Conservation (phyloP, 805 yeast species). For the Lipomyces chichibuensis region DNA sequence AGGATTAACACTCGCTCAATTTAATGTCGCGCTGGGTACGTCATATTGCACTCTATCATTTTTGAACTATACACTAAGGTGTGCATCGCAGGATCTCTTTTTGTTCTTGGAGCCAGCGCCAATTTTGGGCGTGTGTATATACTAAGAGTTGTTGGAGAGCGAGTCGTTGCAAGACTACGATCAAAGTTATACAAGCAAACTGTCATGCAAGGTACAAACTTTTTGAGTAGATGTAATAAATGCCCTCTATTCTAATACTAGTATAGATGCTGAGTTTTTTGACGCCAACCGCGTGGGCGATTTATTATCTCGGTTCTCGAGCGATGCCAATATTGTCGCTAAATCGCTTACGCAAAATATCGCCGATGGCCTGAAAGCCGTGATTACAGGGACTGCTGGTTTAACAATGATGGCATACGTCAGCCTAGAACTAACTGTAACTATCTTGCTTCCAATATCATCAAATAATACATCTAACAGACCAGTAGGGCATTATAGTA, state of each 20-base stretch:
- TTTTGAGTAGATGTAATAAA: background rate
- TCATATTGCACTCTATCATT: background rate
- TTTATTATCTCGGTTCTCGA: slow-evolving; percentile 80
- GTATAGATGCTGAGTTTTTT: slow-evolving; percentile 74
- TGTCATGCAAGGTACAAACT: slow-evolving; percentile 56
- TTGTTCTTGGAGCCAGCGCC: slow-evolving; percentile 73
- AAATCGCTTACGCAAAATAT: slow-evolving; percentile 84
- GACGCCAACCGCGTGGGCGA: slow-evolving; percentile 92
- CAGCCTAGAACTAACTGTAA: slow-evolving; percentile 77
- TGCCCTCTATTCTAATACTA: background rate
- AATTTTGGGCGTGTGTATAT: slow-evolving; percentile 77
- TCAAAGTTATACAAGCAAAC: slow-evolving; percentile 74
- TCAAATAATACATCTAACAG: background rate
- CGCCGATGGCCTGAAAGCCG: slow-evolving; percentile 84
- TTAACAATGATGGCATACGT: slow-evolving; percentile 89
- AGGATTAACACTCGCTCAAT: slow-evolving; percentile 64
- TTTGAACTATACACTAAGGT: background rate
- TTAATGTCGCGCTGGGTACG: slow-evolving; percentile 62
- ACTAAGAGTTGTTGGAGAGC: slow-evolving; percentile 79
- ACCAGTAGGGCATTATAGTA: slow-evolving; percentile 60
- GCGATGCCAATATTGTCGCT: slow-evolving; percentile 87
- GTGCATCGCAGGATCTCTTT: slow-evolving; percentile 45
- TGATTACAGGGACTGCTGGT: slow-evolving; percentile 82
- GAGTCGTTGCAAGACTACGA: slow-evolving; percentile 81
- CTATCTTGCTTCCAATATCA: background rate